Percentiles rank a stretch among this genome's conserved stretches.
Evolutionary conservation across 106 monocot species (phyloP).

Genomic region (Platanthera guangdongensis): DNA sequence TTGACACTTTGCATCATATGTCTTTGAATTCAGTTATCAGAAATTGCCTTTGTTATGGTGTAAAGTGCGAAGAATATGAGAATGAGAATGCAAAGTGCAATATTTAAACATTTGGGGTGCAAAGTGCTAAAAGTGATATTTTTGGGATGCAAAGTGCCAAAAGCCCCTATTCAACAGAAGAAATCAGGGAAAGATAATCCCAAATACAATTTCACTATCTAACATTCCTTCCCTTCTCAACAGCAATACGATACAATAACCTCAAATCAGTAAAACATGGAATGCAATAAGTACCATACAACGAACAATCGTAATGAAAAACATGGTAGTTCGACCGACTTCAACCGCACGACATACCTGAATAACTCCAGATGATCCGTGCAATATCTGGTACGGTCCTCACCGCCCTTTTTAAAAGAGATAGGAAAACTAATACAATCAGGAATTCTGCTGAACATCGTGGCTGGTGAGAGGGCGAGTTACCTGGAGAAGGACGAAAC

Average conservation of each 20-base stretch:
- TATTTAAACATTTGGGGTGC: no score
- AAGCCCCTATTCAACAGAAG: not conserved
- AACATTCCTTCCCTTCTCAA: not conserved
- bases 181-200: not conserved
- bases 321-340: not conserved
- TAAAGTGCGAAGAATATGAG: no score
- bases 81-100: no score
- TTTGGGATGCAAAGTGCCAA: no score
- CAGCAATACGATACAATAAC: not conserved
- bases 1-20: no score
- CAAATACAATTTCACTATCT: not conserved
- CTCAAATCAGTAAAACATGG: not conserved
- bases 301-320: not conserved
- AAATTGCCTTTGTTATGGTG: no score
- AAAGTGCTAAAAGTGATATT: no score
- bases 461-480: not conserved
- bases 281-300: not conserved
- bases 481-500: conserved; percentile 63
- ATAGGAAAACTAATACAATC: not conserved
- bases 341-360: conserved; percentile 23
- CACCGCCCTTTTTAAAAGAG: conserved; percentile 41
- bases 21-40: no score
- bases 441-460: not conserved
- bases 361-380: conserved; percentile 68
- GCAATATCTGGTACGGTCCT: conserved; percentile 69